Evolutionary conservation across 352 stramenopile species (phyloP).

Genomic region (Phytophthora agathidicida): DNA sequence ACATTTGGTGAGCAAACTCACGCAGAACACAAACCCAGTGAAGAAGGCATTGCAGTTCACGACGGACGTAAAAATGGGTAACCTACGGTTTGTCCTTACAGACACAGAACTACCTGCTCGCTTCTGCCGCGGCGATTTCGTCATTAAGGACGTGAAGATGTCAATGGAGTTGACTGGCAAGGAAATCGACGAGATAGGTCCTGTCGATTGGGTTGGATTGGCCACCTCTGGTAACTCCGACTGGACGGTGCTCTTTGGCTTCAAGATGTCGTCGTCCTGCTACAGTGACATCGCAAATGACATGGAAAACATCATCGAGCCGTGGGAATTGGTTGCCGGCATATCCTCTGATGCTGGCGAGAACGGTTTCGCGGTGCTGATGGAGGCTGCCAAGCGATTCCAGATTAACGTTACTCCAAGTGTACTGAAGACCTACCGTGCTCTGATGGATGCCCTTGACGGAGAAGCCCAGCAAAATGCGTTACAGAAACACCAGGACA

Average conservation of each 20-base stretch:
- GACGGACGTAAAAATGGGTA: conserved; percentile 71
- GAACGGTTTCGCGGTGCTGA: conserved; percentile 65
- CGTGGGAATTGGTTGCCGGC: conserved; percentile 66
- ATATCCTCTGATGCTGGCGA: conserved; percentile 58
- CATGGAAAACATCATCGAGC: conserved; percentile 80
- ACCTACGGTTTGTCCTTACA: conserved; percentile 63
- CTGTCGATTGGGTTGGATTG: conserved; percentile 59
- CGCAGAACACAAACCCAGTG: conserved; percentile 39
- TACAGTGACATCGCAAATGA: conserved; percentile 71
- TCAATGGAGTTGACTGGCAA: conserved; percentile 56
- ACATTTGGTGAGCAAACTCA: conserved; percentile 56
- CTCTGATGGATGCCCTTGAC: conserved; percentile 79
- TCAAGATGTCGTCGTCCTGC: conserved; percentile 73
- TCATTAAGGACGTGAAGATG: conserved; percentile 66
- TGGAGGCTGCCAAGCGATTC: conserved; percentile 73
- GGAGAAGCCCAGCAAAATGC: conserved; percentile 64
- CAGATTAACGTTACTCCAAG: conserved; percentile 80
- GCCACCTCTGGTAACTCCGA: conserved; percentile 59
- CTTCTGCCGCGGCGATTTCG: conserved; percentile 68
- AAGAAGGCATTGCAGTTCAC: conserved; percentile 68
- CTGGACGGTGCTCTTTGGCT: conserved; percentile 67
- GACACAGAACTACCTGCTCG: conserved; percentile 59
- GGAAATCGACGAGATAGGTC: conserved; percentile 58
- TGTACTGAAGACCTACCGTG: conserved; percentile 77
- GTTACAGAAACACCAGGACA: conserved; percentile 71